A percentile compares a stretch with the other conserved stretches of the same genome.
Conservation (phyloP, 768 basidiomycete genomes). For the Mycena rebaudengoi region DNA sequence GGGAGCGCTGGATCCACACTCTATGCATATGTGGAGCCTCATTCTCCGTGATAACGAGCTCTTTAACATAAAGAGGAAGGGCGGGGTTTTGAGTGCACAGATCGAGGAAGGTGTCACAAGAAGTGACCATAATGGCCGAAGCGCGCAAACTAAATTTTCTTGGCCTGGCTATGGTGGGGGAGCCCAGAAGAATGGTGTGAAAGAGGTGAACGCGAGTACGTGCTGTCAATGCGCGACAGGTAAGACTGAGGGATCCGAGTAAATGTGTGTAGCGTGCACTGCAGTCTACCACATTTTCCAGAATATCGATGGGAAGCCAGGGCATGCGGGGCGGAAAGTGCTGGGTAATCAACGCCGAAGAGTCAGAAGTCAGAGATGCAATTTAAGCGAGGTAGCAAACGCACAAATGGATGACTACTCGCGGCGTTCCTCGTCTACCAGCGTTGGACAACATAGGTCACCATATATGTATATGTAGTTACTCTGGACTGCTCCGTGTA, state of each 20-base stretch:
- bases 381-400: too few relatives aligned
- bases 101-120: not conserved
- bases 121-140: not conserved
- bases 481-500: too few relatives aligned
- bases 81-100: not conserved
- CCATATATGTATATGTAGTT: too few relatives aligned
- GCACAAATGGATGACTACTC: too few relatives aligned
- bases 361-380: too few relatives aligned
- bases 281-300: not conserved
- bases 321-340: not conserved
- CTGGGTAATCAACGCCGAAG: too few relatives aligned
- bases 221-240: not conserved
- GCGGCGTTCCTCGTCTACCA: too few relatives aligned
- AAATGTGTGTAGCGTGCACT: not conserved
- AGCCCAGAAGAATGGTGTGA: not conserved
- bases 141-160: not conserved
- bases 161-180: not conserved
- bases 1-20: not conserved
- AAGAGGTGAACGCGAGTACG: not conserved
- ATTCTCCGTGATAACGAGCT: not conserved
- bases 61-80: not conserved
- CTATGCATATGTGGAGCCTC: not conserved
- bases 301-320: not conserved
- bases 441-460: too few relatives aligned
- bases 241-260: not conserved